phyloP scores from a whole-genome alignment of 2,329 filamentous ascomycete genomes.

The Harringtonia aguacate region DNA sequence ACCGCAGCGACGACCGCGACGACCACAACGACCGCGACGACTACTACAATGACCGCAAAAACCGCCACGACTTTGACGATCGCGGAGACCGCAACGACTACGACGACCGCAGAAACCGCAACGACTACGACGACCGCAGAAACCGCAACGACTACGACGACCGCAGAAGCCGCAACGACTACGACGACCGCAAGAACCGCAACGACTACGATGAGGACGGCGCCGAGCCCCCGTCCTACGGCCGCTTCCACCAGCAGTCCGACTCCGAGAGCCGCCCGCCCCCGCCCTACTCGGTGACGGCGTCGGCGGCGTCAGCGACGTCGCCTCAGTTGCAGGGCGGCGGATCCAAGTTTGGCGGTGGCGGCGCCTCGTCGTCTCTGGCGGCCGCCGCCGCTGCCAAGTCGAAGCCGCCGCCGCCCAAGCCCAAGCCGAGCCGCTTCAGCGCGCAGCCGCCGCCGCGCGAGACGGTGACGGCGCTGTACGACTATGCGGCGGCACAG shows the following conservation, averaged over 20 bases:
- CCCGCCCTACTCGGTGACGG: constrained; percentile 54
- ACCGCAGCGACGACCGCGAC: too few relatives aligned
- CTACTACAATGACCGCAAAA: too few relatives aligned
- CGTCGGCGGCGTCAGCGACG: constrained; percentile 14
- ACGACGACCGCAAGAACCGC: neutral
- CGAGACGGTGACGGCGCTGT: constrained; percentile 82
- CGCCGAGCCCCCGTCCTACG: constrained; percentile 7
- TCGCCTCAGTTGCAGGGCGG: neutral
- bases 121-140: constrained; percentile 3
- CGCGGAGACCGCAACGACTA: neutral
- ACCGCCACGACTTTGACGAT: too few relatives aligned
- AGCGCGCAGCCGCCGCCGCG: constrained; percentile 44
- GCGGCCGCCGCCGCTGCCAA: constrained; percentile 41
- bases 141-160: neutral
- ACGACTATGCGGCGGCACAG: constrained; percentile 93
- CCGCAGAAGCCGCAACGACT: neutral
- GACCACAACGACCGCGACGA: too few relatives aligned
- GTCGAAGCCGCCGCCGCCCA: constrained; percentile 61
- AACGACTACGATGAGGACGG: constrained; percentile 6
- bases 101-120: constrained; percentile 1
- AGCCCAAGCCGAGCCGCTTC: constrained; percentile 69
- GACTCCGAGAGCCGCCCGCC: constrained; percentile 50
- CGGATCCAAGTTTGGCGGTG: constrained; percentile 9
- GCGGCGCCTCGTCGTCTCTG: constrained; percentile 19
- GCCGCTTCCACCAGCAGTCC: constrained; percentile 17